Percentiles rank a stretch among this genome's conserved stretches.
Evolutionary conservation across 192 early-diverging fungal species (phyloP).

Genomic region (Umbelopsis sp.): DNA sequence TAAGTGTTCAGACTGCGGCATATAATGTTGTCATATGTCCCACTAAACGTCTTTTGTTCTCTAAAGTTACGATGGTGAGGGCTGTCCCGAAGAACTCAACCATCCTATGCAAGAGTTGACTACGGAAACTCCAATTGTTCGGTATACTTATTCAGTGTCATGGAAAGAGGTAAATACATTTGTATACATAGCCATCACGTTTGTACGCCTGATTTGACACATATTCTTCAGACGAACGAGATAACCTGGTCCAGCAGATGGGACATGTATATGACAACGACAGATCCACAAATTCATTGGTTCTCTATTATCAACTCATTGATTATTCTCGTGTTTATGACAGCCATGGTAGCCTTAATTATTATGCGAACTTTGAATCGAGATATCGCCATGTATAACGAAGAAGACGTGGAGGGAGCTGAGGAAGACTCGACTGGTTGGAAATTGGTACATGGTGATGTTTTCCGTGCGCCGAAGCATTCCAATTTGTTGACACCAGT

Average conservation of each 20-base stretch:
- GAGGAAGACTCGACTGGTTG: slow-evolving; percentile 70
- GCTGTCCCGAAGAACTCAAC: slow-evolving; percentile 18
- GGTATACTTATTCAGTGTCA: slow-evolving; percentile 66
- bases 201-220: not conserved
- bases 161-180: slow-evolving; percentile 55
- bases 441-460: slow-evolving; percentile 76
- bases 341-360: slow-evolving; percentile 66
- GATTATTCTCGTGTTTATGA: slow-evolving; percentile 64
- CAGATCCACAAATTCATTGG: slow-evolving; percentile 65
- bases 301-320: slow-evolving; percentile 74
- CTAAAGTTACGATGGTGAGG: not conserved
- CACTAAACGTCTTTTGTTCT: not conserved
- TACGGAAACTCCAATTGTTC: slow-evolving; percentile 35
- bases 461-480: slow-evolving; percentile 64
- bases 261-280: slow-evolving; percentile 61
- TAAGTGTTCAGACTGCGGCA: slow-evolving; percentile 19
- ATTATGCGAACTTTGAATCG: slow-evolving; percentile 67
- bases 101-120: slow-evolving; percentile 34
- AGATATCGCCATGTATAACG: slow-evolving; percentile 58
- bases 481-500: slow-evolving; percentile 63
- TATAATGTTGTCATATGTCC: too few relatives aligned
- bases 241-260: slow-evolving; percentile 66
- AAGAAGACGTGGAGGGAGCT: slow-evolving; percentile 58
- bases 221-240: slow-evolving; percentile 25
- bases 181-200: not conserved